Conservation (phyloP, 352 stramenopile species). For the Phytophthora megakarya region DNA sequence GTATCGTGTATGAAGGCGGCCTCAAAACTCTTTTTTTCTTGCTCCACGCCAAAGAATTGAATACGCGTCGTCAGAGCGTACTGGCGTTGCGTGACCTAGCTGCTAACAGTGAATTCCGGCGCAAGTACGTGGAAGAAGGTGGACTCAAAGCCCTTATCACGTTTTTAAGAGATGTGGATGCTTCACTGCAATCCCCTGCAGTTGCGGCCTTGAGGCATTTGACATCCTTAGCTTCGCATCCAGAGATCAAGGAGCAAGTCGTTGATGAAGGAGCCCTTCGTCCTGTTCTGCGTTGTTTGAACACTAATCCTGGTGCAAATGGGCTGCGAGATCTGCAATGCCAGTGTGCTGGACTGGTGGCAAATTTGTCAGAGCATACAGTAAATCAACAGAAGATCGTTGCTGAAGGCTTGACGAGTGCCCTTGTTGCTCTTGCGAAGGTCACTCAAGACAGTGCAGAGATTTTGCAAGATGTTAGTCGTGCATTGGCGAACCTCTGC, state of each 20-base stretch:
- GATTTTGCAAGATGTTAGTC: conserved; percentile 94
- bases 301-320: conserved; percentile 53
- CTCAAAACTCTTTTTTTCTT: conserved; percentile 93
- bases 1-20: conserved; percentile 87
- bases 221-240: conserved; percentile 57
- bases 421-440: conserved; percentile 79
- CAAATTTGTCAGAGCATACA: conserved; percentile 93
- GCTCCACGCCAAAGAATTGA: conserved; percentile 89
- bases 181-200: conserved; percentile 88
- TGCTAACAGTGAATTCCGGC: conserved; percentile 89
- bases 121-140: conserved; percentile 89
- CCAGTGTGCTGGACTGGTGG: conserved; percentile 93
- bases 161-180: conserved; percentile 89
- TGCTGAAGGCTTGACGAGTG: conserved; percentile 85
- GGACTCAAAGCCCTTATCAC: conserved; percentile 86
- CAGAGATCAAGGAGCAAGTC: conserved; percentile 88
- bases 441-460: conserved; percentile 81
- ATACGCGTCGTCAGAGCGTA: conserved; percentile 91
- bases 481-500: conserved; percentile 92
- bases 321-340: conserved; percentile 91
- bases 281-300: conserved; percentile 89
- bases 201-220: conserved; percentile 93
- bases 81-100: conserved; percentile 90
- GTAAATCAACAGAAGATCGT: conserved; percentile 93
- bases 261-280: conserved; percentile 82